Evolutionary conservation across 208 protist species (phyloP).

Genomic region (Angomonas deanei): DNA sequence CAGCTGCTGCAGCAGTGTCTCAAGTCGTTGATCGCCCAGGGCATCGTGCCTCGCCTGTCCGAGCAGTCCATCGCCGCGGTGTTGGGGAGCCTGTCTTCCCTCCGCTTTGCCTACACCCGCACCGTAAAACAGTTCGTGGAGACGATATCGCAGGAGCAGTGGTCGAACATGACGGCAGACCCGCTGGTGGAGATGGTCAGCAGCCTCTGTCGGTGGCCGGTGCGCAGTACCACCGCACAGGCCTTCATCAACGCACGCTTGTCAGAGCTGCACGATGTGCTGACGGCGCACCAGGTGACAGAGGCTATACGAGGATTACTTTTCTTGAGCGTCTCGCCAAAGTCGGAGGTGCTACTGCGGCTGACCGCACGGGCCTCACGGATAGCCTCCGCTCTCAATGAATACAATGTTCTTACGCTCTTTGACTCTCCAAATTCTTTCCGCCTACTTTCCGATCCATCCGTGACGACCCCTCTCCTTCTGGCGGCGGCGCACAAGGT

Average conservation of each 20-base stretch:
- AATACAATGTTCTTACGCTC: conserved; percentile 48
- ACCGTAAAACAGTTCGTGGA: conserved; percentile 59
- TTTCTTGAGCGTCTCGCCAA: conserved; percentile 37
- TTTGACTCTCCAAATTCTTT: conserved; percentile 65
- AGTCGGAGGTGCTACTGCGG: conserved; percentile 39
- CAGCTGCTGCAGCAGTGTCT: conserved; percentile 68
- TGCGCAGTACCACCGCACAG: conserved; percentile 47
- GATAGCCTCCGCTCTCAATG: conserved; percentile 46
- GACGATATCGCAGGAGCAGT: conserved; percentile 70
- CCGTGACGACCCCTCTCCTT: conserved; percentile 62
- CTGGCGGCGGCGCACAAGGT: conserved; percentile 41
- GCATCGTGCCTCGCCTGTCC: conserved; percentile 40
- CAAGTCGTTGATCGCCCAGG: conserved; percentile 37
- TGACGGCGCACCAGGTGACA: conserved; percentile 57
- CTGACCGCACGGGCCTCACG: conserved; percentile 49
- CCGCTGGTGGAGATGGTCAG: conserved; percentile 63
- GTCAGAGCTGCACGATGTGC: conserved; percentile 32
- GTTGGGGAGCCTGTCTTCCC: conserved; percentile 57
- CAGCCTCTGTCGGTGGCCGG: conserved; percentile 48
- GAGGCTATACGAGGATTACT: conserved; percentile 59
- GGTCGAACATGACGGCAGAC: conserved; percentile 64
- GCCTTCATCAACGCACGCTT: conserved; percentile 33
- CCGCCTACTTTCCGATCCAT: conserved; percentile 36
- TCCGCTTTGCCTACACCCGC: conserved; percentile 73
- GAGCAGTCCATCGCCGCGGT: conserved; percentile 61